Evolutionary conservation across 768 basidiomycete genomes (phyloP).

Genomic region (Leucocoprinus birnbaumii): DNA sequence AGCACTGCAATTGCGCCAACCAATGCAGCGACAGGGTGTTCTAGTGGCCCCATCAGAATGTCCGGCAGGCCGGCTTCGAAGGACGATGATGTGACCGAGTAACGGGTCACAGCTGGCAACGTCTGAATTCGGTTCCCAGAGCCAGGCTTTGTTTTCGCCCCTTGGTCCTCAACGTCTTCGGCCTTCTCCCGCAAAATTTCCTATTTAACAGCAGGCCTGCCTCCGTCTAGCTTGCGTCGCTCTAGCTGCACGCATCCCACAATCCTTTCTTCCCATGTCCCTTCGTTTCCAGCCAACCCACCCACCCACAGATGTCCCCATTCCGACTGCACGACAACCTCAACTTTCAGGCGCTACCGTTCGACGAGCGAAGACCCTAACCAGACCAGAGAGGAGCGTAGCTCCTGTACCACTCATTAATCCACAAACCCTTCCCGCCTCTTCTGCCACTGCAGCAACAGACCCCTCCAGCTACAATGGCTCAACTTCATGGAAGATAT

Average conservation of each 20-base stretch:
- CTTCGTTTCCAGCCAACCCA: slow-evolving; percentile 55
- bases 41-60: background rate
- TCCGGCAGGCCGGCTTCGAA: too few relatives aligned
- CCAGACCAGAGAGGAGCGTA: slow-evolving; percentile 91
- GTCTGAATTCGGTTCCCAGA: slow-evolving; percentile 17
- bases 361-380: slow-evolving; percentile 92
- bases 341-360: slow-evolving; percentile 57
- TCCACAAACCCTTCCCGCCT: slow-evolving; percentile 49
- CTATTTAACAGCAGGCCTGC: slow-evolving; percentile 22
- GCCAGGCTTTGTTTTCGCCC: slow-evolving; percentile 10
- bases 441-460: slow-evolving; percentile 21
- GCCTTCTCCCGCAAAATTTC: slow-evolving; percentile 6
- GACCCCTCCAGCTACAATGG: slow-evolving; percentile 37
- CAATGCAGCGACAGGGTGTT: background rate
- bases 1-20: background rate
- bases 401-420: slow-evolving; percentile 94
- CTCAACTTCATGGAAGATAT: slow-evolving; percentile 74
- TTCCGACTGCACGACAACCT: slow-evolving; percentile 58
- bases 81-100: slow-evolving; percentile 12
- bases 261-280: slow-evolving; percentile 38
- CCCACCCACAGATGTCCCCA: slow-evolving; percentile 61
- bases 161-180: background rate
- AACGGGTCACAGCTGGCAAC: slow-evolving; percentile 15
- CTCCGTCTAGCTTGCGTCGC: slow-evolving; percentile 16
- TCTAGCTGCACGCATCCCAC: slow-evolving; percentile 22